Conservation (phyloP, 345 rosid species). For the Erysimum cheiranthoides region DNA sequence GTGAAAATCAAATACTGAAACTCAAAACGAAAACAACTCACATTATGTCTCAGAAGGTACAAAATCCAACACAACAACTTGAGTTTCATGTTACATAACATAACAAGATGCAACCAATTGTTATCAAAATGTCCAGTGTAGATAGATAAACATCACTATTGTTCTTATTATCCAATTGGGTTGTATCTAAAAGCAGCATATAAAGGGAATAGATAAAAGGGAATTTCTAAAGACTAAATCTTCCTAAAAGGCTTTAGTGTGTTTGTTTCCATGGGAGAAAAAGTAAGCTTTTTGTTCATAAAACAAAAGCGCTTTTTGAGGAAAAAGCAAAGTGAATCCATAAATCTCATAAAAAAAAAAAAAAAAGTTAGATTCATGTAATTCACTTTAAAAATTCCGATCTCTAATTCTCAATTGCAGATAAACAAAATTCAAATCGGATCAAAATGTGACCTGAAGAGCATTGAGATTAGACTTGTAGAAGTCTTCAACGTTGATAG, state of each 20-base stretch:
- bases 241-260: slow-evolving; percentile 15
- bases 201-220: slow-evolving; percentile 10
- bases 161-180: not conserved
- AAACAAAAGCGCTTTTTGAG: slow-evolving; percentile 19
- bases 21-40: not conserved
- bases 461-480: slow-evolving; percentile 56
- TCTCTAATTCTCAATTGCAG: slow-evolving; percentile 1
- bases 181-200: not conserved
- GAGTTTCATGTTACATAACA: slow-evolving; percentile 17
- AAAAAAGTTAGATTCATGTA: not conserved
- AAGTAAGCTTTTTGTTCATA: slow-evolving; percentile 25
- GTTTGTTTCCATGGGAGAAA: slow-evolving; percentile 12
- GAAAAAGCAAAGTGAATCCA: slow-evolving; percentile 15
- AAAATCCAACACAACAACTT: slow-evolving; percentile 25
- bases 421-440: not conserved
- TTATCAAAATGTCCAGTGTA: not conserved
- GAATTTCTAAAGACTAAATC: slow-evolving; percentile 9
- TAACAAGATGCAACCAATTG: slow-evolving; percentile 2
- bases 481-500: slow-evolving; percentile 34
- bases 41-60: not conserved
- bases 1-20: not conserved
- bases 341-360: not conserved
- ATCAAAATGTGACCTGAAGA: slow-evolving; percentile 58
- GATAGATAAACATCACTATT: not conserved
- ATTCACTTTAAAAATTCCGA: slow-evolving; percentile 7